Evolutionary conservation across 2,329 filamentous ascomycete species (phyloP), one percentile per base, ranked within the genome.

Genomic region (Penicillium sp.): DNA sequence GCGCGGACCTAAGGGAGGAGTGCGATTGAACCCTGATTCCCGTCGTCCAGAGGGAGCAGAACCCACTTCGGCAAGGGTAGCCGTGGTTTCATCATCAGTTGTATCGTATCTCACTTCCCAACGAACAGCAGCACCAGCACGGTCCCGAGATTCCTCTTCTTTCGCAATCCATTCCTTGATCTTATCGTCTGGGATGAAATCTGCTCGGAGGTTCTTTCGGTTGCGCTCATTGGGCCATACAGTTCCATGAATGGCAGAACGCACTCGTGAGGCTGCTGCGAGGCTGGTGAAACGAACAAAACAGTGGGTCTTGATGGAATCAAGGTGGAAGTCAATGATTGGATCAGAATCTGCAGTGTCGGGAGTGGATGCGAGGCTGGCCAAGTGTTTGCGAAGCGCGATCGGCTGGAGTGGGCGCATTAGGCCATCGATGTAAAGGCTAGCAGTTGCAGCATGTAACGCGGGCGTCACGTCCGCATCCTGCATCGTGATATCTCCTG

Each of bases 171-270:
- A 97, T 23, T 82, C 81, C 13, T 77, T 71, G 4, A 95, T 81
- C 59, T 85, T 84, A 26, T 90, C 85, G 16, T 88, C 82, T 0
- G 93, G 93, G 18, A 97, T 81, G 70, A 94, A 97, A 70, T 99
- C 94, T 3, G 90, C 90, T 83, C 88, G 95, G 1, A 97, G 80
- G 0, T 86, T 81, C 70, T 94, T 95, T 30, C 94, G 83, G 61
- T 87, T 89, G 55, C 87, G 85, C 74, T 97, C 93, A 55, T 91
- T 84, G 0, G 93, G 93, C 90, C 92, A 97, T 34, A 91, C 82
- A 19, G 82, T 82, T 54, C 85, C 84, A 72, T 99, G 93, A 2
- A 97, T 78, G 2, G 83, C 82, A 9, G 84, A 81, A 45, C 93
- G 88, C 8, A 90, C 91, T 19, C 90, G 83, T 0, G 87, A 85